Conservation (phyloP, 129 eudicot genomes). For the Tanacetum coccineum region DNA sequence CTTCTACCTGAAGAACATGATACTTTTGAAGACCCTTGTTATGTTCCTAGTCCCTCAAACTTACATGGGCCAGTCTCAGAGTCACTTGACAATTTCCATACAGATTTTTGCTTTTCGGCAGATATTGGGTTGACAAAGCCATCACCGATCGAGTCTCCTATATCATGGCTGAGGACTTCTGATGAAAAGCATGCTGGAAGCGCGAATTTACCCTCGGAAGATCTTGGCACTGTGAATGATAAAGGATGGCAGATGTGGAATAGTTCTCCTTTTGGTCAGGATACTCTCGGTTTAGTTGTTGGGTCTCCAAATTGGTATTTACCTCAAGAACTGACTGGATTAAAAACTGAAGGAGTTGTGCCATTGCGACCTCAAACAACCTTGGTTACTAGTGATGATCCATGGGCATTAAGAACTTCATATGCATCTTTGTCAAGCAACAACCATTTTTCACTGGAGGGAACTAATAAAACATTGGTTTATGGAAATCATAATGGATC, state of each 20-base stretch:
- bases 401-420: conserved; percentile 51
- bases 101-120: conserved; percentile 59
- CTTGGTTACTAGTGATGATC: conserved; percentile 37
- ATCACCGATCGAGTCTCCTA: conserved; percentile 74
- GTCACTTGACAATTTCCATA: conserved; percentile 66
- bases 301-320: conserved; percentile 53
- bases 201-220: conserved; percentile 28
- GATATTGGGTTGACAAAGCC: conserved; percentile 47
- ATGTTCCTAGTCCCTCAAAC: conserved; percentile 68
- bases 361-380: conserved; percentile 2
- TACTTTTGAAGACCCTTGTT: conserved; percentile 78
- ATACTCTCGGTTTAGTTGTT: conserved; percentile 55
- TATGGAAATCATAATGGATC: conserved; percentile 48
- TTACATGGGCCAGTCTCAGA: conserved; percentile 76
- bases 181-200: conserved; percentile 47
- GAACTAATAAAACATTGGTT: conserved; percentile 31
- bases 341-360: conserved; percentile 41
- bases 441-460: conserved; percentile 34
- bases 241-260: conserved; percentile 91
- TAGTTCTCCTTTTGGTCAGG: conserved; percentile 61
- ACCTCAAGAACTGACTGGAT: conserved; percentile 47
- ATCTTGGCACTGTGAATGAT: conserved; percentile 32
- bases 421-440: conserved; percentile 35
- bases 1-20: conserved; percentile 56
- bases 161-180: conserved; percentile 45